Conservation (phyloP, 371 early-diverging fungal species). For the Phascolomyces articulosus region DNA sequence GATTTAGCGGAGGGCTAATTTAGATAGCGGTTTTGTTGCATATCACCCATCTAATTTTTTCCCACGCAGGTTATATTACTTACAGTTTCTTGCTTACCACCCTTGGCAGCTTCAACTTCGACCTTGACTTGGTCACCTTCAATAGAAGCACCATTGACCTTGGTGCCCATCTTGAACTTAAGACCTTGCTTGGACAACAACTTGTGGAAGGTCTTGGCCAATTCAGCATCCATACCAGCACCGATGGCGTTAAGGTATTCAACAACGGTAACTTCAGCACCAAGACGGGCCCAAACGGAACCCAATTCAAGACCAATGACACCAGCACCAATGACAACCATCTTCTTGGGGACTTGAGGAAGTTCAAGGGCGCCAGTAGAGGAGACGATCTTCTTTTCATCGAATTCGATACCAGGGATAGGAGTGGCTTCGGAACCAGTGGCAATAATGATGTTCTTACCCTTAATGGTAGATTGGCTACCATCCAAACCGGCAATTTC, state of each 20-base stretch:
- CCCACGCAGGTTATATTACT: constrained; percentile 25
- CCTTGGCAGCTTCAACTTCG: constrained; percentile 89
- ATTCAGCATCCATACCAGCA: constrained; percentile 96
- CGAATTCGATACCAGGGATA: constrained; percentile 93
- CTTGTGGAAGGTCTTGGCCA: constrained; percentile 93
- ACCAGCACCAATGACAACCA: constrained; percentile 99
- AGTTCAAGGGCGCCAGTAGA: constrained; percentile 97
- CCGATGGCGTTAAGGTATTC: constrained; percentile 95
- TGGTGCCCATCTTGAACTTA: constrained; percentile 97
- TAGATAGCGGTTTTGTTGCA: no score
- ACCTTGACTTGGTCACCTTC: constrained; percentile 87
- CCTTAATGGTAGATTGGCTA: constrained; percentile 63
- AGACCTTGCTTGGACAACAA: constrained; percentile 93
- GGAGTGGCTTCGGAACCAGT: constrained; percentile 95
- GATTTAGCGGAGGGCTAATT: no score
- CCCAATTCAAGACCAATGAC: constrained; percentile 98
- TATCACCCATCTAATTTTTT: not conserved
- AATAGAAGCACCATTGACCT: constrained; percentile 88
- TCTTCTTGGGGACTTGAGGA: constrained; percentile 92
- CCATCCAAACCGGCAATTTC: constrained; percentile 86
- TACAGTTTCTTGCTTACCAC: constrained; percentile 77
- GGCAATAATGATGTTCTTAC: constrained; percentile 97
- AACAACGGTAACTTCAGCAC: constrained; percentile 95
- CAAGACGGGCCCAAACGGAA: constrained; percentile 96
- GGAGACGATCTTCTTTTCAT: constrained; percentile 95